Percentiles rank a stretch among this genome's conserved stretches.
Conservation (phyloP, 139 green algal species). For the Closterium sp. region DNA sequence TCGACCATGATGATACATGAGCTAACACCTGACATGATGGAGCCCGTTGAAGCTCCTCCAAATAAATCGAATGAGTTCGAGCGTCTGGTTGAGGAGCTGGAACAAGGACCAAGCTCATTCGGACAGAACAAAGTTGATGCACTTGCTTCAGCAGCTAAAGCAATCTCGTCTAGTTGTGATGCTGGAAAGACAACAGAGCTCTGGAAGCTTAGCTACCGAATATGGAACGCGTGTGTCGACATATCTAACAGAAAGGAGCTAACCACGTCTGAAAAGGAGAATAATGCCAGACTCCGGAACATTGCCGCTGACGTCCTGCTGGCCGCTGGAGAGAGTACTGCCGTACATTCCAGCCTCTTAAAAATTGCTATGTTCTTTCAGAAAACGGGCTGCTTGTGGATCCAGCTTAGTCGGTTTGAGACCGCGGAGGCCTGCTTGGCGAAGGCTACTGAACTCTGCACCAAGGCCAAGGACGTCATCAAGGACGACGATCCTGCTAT, state of each 20-base stretch:
- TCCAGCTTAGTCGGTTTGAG: constrained; percentile 25
- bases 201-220: constrained; percentile 34
- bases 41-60: not conserved
- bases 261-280: not conserved
- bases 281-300: constrained; percentile 15
- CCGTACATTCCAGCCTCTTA: constrained; percentile 17
- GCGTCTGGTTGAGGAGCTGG: not conserved
- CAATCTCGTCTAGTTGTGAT: not conserved
- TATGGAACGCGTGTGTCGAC: constrained; percentile 35
- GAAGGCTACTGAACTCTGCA: constrained; percentile 28
- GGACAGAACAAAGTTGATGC: not conserved
- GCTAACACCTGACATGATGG: not conserved
- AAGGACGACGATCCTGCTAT: constrained; percentile 1
- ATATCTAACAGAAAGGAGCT: constrained; percentile 17
- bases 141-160: not conserved
- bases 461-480: constrained; percentile 3
- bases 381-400: constrained; percentile 17
- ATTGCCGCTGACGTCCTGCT: constrained; percentile 28
- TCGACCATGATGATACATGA: not conserved
- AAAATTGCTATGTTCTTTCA: constrained; percentile 36
- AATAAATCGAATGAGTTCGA: not conserved
- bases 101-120: not conserved
- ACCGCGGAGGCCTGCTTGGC: constrained; percentile 31
- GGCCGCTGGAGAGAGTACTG: not conserved
- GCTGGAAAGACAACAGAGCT: not conserved